phyloP scores from a whole-genome alignment of 129 eudicot species.

The Logfia minima region DNA sequence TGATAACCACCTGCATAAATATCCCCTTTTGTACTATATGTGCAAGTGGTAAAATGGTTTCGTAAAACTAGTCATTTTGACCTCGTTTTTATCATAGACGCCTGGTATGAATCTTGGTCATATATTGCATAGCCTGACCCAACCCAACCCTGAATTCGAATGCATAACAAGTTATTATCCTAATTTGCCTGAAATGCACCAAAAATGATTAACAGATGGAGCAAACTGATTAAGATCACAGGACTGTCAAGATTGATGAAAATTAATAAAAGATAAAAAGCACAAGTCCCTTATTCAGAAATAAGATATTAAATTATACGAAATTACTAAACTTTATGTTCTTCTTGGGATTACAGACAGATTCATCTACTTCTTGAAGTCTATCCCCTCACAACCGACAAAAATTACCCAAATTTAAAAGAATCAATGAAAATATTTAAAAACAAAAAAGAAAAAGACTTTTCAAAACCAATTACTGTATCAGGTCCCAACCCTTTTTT shows the following conservation, averaged over 20 bases:
- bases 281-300: slow-evolving; percentile 39
- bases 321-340: slow-evolving; percentile 47
- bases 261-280: background rate
- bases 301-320: slow-evolving; percentile 40
- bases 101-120: background rate
- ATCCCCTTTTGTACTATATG: too few relatives aligned
- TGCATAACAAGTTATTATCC: background rate
- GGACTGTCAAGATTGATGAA: background rate
- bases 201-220: background rate
- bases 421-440: slow-evolving; percentile 45
- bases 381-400: slow-evolving; percentile 52
- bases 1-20: too few relatives aligned
- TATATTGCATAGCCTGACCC: background rate
- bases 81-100: background rate
- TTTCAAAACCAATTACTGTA: slow-evolving; percentile 51
- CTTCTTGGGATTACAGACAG: slow-evolving; percentile 51
- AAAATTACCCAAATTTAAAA: slow-evolving; percentile 46
- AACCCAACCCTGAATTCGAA: background rate
- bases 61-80: background rate
- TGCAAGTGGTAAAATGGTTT: background rate
- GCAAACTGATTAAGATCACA: background rate
- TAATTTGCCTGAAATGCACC: background rate
- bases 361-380: slow-evolving; percentile 38
- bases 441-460: slow-evolving; percentile 32
- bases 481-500: slow-evolving; percentile 34